Conservation (phyloP, 345 rosid genomes). For the Eucalyptus cladocalyx region DNA sequence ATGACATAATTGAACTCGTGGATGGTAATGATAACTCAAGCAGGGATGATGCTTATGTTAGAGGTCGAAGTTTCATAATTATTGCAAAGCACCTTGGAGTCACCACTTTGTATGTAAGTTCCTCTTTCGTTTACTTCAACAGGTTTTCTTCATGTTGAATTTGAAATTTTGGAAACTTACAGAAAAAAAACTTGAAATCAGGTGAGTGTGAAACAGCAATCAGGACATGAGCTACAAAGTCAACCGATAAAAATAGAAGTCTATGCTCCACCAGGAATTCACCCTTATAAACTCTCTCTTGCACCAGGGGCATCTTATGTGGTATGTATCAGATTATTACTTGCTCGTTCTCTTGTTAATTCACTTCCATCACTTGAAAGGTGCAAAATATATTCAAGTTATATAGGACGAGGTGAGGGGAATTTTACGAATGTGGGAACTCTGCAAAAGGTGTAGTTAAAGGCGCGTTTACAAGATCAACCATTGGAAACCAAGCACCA, state of each 20-base stretch:
- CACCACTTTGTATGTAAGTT: slow-evolving; percentile 70
- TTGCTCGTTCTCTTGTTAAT: background rate
- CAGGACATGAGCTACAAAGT: slow-evolving; percentile 67
- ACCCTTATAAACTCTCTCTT: slow-evolving; percentile 62
- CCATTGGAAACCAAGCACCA: background rate
- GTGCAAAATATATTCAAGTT: background rate
- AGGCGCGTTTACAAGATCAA: background rate
- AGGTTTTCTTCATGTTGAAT: background rate
- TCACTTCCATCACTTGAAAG: background rate
- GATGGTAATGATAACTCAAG: slow-evolving; percentile 18
- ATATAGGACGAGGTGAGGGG: background rate
- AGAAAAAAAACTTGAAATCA: slow-evolving; percentile 14
- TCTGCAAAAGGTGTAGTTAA: background rate
- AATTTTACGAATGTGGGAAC: background rate
- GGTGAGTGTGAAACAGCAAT: slow-evolving; percentile 72
- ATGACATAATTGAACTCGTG: slow-evolving; percentile 47
- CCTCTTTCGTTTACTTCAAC: background rate
- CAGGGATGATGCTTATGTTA: slow-evolving; percentile 25
- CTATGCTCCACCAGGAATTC: slow-evolving; percentile 64
- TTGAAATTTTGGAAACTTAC: slow-evolving; percentile 5
- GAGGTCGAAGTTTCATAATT: slow-evolving; percentile 37
- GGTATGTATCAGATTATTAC: slow-evolving; percentile 28
- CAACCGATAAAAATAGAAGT: slow-evolving; percentile 81
- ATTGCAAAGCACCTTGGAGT: slow-evolving; percentile 65
- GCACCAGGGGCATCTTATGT: slow-evolving; percentile 82